These are phyloP conservation scores for Rhodotorula sp. DNA, from an alignment of 1,284 basidiomycete species.

Conservation along the genomic window DNA sequence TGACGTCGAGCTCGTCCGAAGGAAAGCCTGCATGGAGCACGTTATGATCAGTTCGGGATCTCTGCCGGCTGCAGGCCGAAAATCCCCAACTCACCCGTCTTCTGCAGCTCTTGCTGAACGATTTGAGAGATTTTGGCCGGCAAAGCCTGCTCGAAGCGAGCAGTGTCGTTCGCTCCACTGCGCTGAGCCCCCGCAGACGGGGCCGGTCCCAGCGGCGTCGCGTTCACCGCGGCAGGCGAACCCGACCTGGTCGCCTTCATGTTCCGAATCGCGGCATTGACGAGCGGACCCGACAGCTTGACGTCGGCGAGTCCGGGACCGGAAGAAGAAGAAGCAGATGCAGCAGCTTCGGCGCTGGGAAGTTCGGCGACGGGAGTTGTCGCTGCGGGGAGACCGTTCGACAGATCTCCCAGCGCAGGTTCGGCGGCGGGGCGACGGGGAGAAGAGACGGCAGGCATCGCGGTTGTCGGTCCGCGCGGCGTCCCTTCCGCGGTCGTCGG, in stretches of 20 bases:
- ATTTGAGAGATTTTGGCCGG: slow-evolving; percentile 68
- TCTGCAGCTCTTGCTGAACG: slow-evolving; percentile 58
- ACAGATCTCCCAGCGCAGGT: slow-evolving; percentile 4
- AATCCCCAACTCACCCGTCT: slow-evolving; percentile 62
- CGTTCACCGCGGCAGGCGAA: background rate
- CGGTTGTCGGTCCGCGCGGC: background rate
- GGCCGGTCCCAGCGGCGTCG: background rate
- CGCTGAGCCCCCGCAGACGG: background rate
- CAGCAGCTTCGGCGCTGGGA: background rate
- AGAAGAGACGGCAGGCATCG: background rate
- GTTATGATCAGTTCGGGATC: background rate
- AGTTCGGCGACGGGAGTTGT: background rate
- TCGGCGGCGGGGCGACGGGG: background rate
- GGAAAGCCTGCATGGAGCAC: background rate
- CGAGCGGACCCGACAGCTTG: slow-evolving; percentile 13
- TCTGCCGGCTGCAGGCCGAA: background rate
- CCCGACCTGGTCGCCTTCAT: slow-evolving; percentile 13
- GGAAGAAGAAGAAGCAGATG: background rate
- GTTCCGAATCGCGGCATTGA: slow-evolving; percentile 21
- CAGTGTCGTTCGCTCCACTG: background rate
- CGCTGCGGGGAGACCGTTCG: background rate
- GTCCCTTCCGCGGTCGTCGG: background rate
- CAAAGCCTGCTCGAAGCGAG: slow-evolving; percentile 58
- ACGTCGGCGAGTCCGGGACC: background rate
- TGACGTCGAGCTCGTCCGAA: background rate